Evolutionary conservation across 495 filamentous ascomycete species (phyloP).

Genomic region (Penicillium atrosanguineum): DNA sequence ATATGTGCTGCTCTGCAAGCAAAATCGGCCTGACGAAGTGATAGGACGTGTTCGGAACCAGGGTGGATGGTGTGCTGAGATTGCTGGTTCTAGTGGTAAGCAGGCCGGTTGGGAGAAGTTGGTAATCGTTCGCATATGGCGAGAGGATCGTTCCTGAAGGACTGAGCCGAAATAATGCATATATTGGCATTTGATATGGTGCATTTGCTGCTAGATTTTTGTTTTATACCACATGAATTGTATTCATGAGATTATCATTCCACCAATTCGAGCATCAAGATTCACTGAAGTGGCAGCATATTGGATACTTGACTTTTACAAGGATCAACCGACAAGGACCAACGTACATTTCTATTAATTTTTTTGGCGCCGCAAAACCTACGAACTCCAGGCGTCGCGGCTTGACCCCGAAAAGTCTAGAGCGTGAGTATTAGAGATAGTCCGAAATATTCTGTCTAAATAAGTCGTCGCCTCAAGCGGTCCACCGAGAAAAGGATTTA

Average conservation of each 20-base stretch:
- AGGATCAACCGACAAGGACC: no score
- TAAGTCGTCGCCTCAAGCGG: neutral
- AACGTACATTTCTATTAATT: no score
- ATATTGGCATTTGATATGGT: neutral
- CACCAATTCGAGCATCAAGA: no score
- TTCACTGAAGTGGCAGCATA: no score
- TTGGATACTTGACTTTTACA: no score
- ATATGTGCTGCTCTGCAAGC: constrained; percentile 84
- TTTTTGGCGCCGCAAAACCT: no score
- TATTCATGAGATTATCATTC: no score
- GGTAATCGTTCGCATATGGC: constrained; percentile 77
- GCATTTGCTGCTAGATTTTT: neutral
- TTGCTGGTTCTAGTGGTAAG: constrained; percentile 80
- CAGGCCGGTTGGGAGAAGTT: constrained; percentile 90
- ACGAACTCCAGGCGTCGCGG: no score
- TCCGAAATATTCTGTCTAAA: neutral
- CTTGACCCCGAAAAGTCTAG: no score
- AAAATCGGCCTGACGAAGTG: constrained; percentile 78
- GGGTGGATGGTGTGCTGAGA: constrained; percentile 69
- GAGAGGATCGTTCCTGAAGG: constrained; percentile 17
- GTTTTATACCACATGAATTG: neutral
- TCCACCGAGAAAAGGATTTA: neutral
- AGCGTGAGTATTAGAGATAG: neutral
- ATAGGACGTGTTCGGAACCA: constrained; percentile 59
- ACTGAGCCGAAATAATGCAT: neutral